Evolutionary conservation across 345 rosid genomes (phyloP), one percentile per base, ranked within the genome.

Genomic region (Mallotus nudiflorus): DNA sequence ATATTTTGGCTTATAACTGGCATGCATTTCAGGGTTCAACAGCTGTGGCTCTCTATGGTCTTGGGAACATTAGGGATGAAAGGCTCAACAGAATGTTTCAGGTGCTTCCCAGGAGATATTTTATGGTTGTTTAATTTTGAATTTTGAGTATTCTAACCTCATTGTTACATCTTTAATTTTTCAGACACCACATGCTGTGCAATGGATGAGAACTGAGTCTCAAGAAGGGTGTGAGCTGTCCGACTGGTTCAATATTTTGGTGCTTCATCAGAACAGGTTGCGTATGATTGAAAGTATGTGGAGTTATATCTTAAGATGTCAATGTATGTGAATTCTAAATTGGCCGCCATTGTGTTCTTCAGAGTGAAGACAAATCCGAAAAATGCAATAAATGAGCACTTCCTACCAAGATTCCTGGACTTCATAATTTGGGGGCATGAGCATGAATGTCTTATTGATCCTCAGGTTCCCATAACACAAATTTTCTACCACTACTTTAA

Each of bases 181-280:
- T 62, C 72, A 94, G 99, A 94, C 97, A 59, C 99, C 99, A 40
- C 99, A 92, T 80, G 97, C 96, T 72, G 92, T 94, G 56, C 96
- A 92, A 80, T 94, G 99, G 99, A 94, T 91, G 97, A 89, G 97
- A 69, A 97, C 99, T 74, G 99, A 94, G 87, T 81, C 91, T 76
- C 93, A 92, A 84, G 97, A 87, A 77, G 97, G 82, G 58, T 86
- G 83, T 78, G 82, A 84, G 58, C 85, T 85, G 50, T 89, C 97
- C 61, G 97, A 92, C 67, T 95, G 99, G 97, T 95, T 95, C 85
- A 95, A 92, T 82, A 92, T 95, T 81, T 85, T 95, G 75, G 97
- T 90, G 61, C 97, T 95, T 81, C 99, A 95, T 75, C 99, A 95
- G 77, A 95, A 95, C 89, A 95, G 99, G 99, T 91, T 76, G 78